phyloP scores from a whole-genome alignment of 2,329 filamentous ascomycete species.

The Arthrobotrys entomopaga region DNA sequence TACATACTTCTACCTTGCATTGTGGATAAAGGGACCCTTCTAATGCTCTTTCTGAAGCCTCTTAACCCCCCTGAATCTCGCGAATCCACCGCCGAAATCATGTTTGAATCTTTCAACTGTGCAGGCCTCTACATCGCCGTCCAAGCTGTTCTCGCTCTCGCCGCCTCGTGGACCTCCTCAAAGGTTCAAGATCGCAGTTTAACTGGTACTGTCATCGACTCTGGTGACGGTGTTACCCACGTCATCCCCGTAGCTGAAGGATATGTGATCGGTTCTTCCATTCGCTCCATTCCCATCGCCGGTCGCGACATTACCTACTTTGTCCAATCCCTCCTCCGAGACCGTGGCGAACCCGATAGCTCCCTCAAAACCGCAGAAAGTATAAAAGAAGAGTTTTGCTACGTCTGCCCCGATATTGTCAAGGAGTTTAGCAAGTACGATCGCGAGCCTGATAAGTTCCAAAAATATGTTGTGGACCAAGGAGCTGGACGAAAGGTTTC shows the following conservation, averaged over 20 bases:
- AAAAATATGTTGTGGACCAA: constrained; percentile 86
- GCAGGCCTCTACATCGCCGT: constrained; percentile 98
- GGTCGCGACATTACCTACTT: constrained; percentile 99
- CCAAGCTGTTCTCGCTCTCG: constrained; percentile 93
- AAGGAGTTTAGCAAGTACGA: constrained; percentile 98
- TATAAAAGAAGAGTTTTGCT: constrained; percentile 99
- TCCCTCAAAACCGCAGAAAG: constrained; percentile 96
- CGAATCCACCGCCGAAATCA: constrained; percentile 98
- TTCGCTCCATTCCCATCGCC: constrained; percentile 98
- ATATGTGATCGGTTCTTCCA: constrained; percentile 98
- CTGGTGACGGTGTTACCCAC: constrained; percentile 97
- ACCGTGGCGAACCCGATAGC: constrained; percentile 95
- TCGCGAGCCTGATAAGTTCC: constrained; percentile 87
- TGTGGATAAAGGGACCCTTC: too few species aligned
- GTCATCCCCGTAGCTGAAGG: constrained; percentile 98
- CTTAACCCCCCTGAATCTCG: constrained; percentile 98
- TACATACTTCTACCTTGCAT: constrained; percentile 65
- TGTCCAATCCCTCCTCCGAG: constrained; percentile 92
- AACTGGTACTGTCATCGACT: constrained; percentile 97
- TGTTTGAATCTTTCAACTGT: constrained; percentile 99
- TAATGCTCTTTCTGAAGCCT: constrained; percentile 69
- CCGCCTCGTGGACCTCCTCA: constrained; percentile 97
- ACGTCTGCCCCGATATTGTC: constrained; percentile 97
- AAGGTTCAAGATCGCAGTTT: constrained; percentile 96
- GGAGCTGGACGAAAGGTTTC: constrained; percentile 84